These are phyloP conservation scores for Gracilaria gracilis DNA, from an alignment of 23 red algal species.

Conservation along the genomic window DNA sequence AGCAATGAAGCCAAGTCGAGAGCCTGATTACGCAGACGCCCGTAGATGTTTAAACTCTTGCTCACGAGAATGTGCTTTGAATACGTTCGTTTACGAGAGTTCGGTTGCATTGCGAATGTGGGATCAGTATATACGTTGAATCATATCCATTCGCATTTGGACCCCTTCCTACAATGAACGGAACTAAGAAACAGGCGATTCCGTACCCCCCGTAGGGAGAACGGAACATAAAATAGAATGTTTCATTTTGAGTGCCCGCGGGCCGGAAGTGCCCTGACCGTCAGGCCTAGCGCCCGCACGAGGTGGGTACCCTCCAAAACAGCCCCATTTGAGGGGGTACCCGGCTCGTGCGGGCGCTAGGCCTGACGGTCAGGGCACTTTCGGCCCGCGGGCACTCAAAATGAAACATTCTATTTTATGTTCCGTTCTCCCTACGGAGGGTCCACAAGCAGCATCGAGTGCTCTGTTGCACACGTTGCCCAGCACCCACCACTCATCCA, in stretches of 20 bases:
- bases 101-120: neutral
- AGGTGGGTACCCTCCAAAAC: too few relatives aligned
- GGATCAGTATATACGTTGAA: neutral
- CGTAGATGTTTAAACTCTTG: slow-evolving; percentile 5
- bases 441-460: too few relatives aligned
- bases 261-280: neutral
- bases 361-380: neutral
- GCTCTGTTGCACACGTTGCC: too few relatives aligned
- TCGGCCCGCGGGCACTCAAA: neutral
- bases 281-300: neutral
- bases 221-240: slow-evolving; percentile 4
- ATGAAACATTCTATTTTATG: too few relatives aligned
- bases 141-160: neutral
- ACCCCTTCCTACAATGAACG: slow-evolving; percentile 2
- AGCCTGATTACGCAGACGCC: neutral
- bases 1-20: neutral
- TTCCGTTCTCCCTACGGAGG: too few relatives aligned
- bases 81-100: neutral
- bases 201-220: slow-evolving; percentile 1
- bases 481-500: too few relatives aligned
- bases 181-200: neutral
- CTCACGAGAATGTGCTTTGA: neutral
- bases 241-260: slow-evolving; percentile 4
- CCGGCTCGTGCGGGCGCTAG: too few relatives aligned
- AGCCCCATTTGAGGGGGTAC: too few relatives aligned